Percentiles rank a stretch among this genome's conserved stretches.
Evolutionary conservation across 257 asterid genomes (phyloP).

Genomic region (Solanum boliviense): DNA sequence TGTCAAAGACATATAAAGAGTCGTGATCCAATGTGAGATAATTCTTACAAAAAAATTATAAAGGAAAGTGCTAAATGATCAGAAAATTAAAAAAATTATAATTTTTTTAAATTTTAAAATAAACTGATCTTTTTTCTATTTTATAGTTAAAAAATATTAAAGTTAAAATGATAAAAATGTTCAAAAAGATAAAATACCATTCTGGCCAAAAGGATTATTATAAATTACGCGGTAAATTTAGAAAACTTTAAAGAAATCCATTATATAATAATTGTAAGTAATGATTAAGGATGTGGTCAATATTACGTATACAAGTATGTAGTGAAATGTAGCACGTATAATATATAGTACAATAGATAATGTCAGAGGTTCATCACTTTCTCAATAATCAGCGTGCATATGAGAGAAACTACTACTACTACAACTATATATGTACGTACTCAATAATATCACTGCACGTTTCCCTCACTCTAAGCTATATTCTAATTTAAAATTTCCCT

Average conservation of each 20-base stretch:
- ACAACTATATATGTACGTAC: neutral
- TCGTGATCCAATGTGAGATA: neutral
- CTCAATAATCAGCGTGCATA: slow-evolving; percentile 48
- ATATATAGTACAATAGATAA: slow-evolving; percentile 3
- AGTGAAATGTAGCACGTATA: neutral
- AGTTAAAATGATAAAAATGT: too few species aligned
- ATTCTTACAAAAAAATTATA: neutral
- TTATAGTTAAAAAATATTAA: too few species aligned
- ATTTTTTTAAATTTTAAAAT: too few species aligned
- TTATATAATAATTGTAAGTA: neutral
- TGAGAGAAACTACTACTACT: neutral
- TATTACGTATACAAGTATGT: neutral
- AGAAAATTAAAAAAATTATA: too few species aligned
- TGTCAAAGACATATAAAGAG: neutral
- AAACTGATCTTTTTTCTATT: too few species aligned
- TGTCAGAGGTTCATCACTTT: slow-evolving; percentile 64
- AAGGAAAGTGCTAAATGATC: neutral
- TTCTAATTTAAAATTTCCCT: neutral
- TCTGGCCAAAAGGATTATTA: too few species aligned
- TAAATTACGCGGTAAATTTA: neutral
- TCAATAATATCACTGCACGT: neutral
- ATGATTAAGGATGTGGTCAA: neutral
- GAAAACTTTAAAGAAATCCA: neutral
- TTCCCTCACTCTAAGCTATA: neutral
- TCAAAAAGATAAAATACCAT: too few species aligned